Conservation (phyloP, 176 grass and related monocot species). For the Bothriochloa decipiens region DNA sequence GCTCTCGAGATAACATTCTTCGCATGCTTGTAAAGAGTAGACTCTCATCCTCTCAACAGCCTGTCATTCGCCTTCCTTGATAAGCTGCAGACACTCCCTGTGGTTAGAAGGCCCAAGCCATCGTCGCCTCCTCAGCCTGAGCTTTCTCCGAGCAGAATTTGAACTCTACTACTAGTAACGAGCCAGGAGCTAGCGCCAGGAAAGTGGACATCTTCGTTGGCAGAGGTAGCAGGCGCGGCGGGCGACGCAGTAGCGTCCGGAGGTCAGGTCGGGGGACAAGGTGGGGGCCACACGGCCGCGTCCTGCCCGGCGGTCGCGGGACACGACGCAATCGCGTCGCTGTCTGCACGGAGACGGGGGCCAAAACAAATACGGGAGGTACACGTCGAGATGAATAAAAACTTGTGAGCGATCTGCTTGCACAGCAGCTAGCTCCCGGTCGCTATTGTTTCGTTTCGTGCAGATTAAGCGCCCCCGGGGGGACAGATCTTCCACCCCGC, state of each 20-base stretch:
- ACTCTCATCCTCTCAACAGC: no score
- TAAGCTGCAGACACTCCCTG: no score
- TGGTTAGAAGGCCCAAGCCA: no score
- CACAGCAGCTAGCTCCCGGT: no score
- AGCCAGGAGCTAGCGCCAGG: neutral
- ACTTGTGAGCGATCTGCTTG: neutral
- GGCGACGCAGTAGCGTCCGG: conserved; percentile 16
- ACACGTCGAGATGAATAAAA: neutral
- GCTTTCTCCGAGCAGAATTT: no score
- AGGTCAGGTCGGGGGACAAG: neutral
- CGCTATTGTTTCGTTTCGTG: neutral
- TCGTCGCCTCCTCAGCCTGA: no score
- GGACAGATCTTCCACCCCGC: conserved; percentile 62
- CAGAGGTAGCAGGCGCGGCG: neutral
- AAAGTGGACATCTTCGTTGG: neutral
- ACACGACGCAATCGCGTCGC: conserved; percentile 80
- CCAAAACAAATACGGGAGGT: neutral
- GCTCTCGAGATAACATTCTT: neutral
- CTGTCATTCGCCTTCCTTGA: no score
- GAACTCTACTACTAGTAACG: no score
- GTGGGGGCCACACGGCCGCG: conserved; percentile 44
- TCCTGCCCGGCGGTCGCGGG: conserved; percentile 59
- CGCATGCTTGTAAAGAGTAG: no score
- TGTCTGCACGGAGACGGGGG: conserved; percentile 33
- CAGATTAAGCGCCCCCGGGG: neutral